Base-by-base conservation (phyloP, 2,329 filamentous ascomycete species). In the Aspergillus oerlinghausenensis region DNA sequence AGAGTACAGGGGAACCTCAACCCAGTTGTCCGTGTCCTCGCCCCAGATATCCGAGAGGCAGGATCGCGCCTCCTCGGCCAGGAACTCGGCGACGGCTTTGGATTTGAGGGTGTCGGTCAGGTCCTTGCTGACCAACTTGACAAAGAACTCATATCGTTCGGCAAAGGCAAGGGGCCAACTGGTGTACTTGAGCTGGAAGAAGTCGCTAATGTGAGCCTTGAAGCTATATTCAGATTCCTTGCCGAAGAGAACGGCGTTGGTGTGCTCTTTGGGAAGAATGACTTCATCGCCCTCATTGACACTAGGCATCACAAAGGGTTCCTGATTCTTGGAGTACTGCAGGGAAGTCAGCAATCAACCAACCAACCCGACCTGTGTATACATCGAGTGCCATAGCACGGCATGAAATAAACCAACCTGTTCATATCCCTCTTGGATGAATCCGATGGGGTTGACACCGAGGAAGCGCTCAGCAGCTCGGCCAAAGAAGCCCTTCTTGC, bases 71-170 rank as follows among this genome's bases (percentile, higher is more conserved):
- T 60, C 58, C 11, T 53, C 28, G 35, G 55, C 58, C 19, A 60
- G 55, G n/a, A 55, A 51, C n/a, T 28, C 50, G 19, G 58, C 52
- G n/a, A 60, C 45, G 10, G 49, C 29, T 28, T 57, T 50, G 21
- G 58, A 48, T 23, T 50, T 57, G 8, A 60, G 52, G 19, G 58
- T 60, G 11, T 55, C 58, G 29, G 55, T 53, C n/a, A 60, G 55
- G 43, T 60, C 58, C 32, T 60, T 60, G 50, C 58, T 60, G 52
- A 60, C 55, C 7, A 60, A 50, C 42, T 60, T 60, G 52, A 60
- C 58, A 45, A 57, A 60, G 19, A 50, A 55, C 32, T 60, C 58
- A 40, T 60, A 60, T 40, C 55, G 55, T 8, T 57, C 52, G 1
- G 58, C 40, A 11, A 60, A 60, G 17, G 58, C 58, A 10, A 60